Evolutionary conservation across 768 basidiomycete genomes (phyloP), one percentile per base, ranked within the genome.

Genomic region (Paxillus rubicundulus): DNA sequence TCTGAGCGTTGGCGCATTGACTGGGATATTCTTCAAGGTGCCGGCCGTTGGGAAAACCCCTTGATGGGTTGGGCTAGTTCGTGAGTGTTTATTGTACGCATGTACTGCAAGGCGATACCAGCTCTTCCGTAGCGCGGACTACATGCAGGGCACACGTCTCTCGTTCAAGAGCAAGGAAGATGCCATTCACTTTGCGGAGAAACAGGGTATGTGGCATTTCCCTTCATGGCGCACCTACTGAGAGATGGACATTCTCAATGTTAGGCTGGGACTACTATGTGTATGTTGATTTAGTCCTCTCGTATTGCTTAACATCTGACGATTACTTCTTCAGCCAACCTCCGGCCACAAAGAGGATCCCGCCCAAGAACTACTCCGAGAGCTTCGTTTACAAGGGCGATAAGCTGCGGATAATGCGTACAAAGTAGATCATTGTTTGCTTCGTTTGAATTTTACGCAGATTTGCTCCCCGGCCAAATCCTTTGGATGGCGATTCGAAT

Each of bases 61-160:
- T 69, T 99, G 59, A 99, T 98, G 92, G 96, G 96, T 40, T 99
- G 82, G 78, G 95, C 94, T 0, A 90, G 87, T 75, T 93, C 92
- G 89, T 95, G 67, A 72, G 89, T 80, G 12, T n/a, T 51, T 18
- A 3, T 47, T 37, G 38, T 40, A 21, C 5, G 30, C 33, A 32
- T 27, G 13, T 47, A 44, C 48, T n/a, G 46, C 57, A 49, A 34
- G 32, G 4, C 12, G 16, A 21, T 40, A 41, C 54, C 32, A 16
- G 61, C 27, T 2, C 32, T 20, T 30, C 39, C 17, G 16, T 55
- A 92, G 92, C 57, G 94, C 92, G 52, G 94, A 98, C 71, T 98
- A 97, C 71, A 89, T 96, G 87, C 94, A 98, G 68, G 92, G 89
- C 17, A 90, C 90, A 4, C 83, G 86, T 4, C 49, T 96, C 56